These are phyloP conservation scores for Skeletonema menzelii DNA, from an alignment of 108 stramenopile genomes.

Conservation along the genomic window DNA sequence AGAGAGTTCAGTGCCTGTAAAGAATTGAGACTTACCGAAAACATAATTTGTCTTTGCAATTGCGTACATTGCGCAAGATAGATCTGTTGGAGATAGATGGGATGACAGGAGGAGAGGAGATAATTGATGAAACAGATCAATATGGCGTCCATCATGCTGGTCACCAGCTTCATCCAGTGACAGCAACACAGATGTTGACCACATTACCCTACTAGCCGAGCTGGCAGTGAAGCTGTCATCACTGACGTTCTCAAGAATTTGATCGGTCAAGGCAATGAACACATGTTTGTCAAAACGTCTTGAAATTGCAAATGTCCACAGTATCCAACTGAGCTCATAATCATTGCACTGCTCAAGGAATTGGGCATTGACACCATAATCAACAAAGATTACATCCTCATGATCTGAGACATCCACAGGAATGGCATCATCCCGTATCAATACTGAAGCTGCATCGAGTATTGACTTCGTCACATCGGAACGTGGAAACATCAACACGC, in stretches of 20 bases:
- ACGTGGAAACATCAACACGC: slow-evolving; percentile 45
- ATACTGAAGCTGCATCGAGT: slow-evolving; percentile 37
- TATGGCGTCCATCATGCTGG: slow-evolving; percentile 14
- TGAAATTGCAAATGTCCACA: slow-evolving; percentile 56
- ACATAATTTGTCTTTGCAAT: slow-evolving; percentile 67
- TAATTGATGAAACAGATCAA: slow-evolving; percentile 55
- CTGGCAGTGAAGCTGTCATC: slow-evolving; percentile 48
- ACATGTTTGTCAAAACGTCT: slow-evolving; percentile 48
- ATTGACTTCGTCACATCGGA: slow-evolving; percentile 39
- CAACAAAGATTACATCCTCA: background rate
- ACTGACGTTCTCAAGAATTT: slow-evolving; percentile 51
- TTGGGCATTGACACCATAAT: background rate
- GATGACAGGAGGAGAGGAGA: slow-evolving; percentile 50
- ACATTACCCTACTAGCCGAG: slow-evolving; percentile 62
- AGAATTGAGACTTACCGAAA: background rate
- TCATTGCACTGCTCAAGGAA: slow-evolving; percentile 47
- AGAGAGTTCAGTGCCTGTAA: background rate
- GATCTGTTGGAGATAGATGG: slow-evolving; percentile 50
- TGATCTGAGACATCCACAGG: background rate
- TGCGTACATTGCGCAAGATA: slow-evolving; percentile 63
- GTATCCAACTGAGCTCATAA: slow-evolving; percentile 54
- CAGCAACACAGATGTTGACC: slow-evolving; percentile 50
- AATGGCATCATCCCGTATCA: slow-evolving; percentile 43
- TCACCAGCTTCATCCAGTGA: slow-evolving; percentile 5
- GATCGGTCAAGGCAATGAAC: slow-evolving; percentile 33